These are phyloP conservation scores for Colletotrichum sp. DNA, from an alignment of 2,329 filamentous ascomycete species.

Conservation along the genomic window DNA sequence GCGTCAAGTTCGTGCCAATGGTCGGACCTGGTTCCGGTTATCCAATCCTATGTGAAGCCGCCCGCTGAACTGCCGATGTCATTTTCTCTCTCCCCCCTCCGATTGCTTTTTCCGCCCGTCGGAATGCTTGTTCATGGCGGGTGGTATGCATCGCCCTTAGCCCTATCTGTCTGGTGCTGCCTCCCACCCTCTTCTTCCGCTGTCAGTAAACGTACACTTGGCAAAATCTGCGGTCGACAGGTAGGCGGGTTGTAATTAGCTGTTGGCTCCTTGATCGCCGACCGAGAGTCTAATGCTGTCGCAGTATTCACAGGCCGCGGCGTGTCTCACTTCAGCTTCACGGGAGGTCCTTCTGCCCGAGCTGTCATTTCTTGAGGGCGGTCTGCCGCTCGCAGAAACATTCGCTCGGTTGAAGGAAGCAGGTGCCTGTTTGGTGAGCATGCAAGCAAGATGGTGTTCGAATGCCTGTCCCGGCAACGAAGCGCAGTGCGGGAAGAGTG, in stretches of 20 bases:
- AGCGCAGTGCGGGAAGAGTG: background rate
- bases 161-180: background rate
- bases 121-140: background rate
- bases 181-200: background rate
- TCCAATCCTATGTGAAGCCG: background rate
- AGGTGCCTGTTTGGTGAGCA: background rate
- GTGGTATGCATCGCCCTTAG: background rate
- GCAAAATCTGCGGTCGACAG: background rate
- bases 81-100: background rate
- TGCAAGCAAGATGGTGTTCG: background rate
- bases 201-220: background rate
- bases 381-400: background rate
- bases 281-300: background rate
- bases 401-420: background rate
- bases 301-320: background rate
- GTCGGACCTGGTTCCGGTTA: background rate
- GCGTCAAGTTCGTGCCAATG: background rate
- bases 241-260: background rate
- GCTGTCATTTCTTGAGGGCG: background rate
- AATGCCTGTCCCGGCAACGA: background rate
- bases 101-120: background rate
- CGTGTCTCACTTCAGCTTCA: conserved; percentile 2
- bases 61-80: background rate
- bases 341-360: background rate
- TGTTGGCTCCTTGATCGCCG: background rate